Conservation (phyloP, 345 rosid genomes). For the Aurinia saxatilis region DNA sequence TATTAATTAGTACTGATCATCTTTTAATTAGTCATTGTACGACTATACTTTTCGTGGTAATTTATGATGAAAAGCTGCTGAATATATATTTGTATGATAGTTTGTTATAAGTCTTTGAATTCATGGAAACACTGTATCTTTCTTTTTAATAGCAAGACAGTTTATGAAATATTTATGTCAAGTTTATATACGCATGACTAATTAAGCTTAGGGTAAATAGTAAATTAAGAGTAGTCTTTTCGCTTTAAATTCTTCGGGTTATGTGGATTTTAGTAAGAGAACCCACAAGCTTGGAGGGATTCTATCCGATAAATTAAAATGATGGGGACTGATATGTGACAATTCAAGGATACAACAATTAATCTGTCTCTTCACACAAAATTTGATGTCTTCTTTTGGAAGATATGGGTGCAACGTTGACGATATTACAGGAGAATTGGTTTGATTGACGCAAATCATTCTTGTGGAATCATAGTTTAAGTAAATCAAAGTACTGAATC, state of each 20-base stretch:
- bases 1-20: neutral
- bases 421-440: slow-evolving; percentile 18
- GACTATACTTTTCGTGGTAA: neutral
- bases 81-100: neutral
- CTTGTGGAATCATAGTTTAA: neutral
- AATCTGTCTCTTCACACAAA: slow-evolving; percentile 18
- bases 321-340: neutral
- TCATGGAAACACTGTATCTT: neutral
- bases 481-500: neutral
- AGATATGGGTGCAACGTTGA: slow-evolving; percentile 13
- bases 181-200: too few species aligned
- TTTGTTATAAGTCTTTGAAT: neutral
- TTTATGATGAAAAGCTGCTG: neutral
- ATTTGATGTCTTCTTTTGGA: neutral
- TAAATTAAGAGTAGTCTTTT: neutral
- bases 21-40: too few species aligned
- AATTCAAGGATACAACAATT: neutral
- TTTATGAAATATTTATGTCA: neutral
- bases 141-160: neutral
- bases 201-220: neutral
- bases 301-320: neutral
- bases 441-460: slow-evolving; percentile 9
- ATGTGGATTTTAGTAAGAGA: slow-evolving; percentile 6
- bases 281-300: slow-evolving; percentile 7
- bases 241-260: neutral